A percentile compares a stretch with the other conserved stretches of the same genome.
Evolutionary conservation across 768 basidiomycete genomes (phyloP).

Genomic region (Leccinum longicurvipes): DNA sequence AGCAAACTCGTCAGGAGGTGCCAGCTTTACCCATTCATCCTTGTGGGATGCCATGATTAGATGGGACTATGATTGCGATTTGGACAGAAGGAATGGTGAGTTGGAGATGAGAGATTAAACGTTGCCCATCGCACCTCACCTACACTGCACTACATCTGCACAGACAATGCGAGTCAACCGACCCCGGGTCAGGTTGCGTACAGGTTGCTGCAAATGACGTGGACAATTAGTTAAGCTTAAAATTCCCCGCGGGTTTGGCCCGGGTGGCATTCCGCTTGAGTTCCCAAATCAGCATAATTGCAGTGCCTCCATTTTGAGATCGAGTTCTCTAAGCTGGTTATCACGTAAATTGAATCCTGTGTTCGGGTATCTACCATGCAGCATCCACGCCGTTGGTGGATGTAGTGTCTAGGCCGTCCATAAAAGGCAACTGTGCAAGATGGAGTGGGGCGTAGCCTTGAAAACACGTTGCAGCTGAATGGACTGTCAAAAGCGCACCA

Average conservation of each 20-base stretch:
- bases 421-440: slow-evolving; percentile 27
- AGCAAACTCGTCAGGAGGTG: slow-evolving; percentile 32
- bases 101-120: slow-evolving; percentile 19
- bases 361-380: slow-evolving; percentile 19
- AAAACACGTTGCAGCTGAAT: slow-evolving; percentile 24
- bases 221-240: slow-evolving; percentile 23
- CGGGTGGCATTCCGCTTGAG: background rate
- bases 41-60: slow-evolving; percentile 19
- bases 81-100: background rate
- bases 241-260: slow-evolving; percentile 10
- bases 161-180: slow-evolving; percentile 4
- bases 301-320: slow-evolving; percentile 7
- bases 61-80: slow-evolving; percentile 2
- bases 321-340: background rate
- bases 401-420: slow-evolving; percentile 11
- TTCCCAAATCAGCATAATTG: slow-evolving; percentile 10
- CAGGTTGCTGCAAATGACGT: slow-evolving; percentile 14
- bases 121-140: slow-evolving; percentile 20
- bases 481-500: slow-evolving; percentile 6
- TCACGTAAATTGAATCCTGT: slow-evolving; percentile 11
- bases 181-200: slow-evolving; percentile 2
- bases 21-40: slow-evolving; percentile 29
- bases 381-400: slow-evolving; percentile 17
- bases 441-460: slow-evolving; percentile 17
- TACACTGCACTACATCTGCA: slow-evolving; percentile 19